A percentile compares a stretch with the other conserved stretches of the same genome.
Conservation (phyloP, 225 moss, liverwort and hornwort species). For the Marchantia polymorpha region DNA sequence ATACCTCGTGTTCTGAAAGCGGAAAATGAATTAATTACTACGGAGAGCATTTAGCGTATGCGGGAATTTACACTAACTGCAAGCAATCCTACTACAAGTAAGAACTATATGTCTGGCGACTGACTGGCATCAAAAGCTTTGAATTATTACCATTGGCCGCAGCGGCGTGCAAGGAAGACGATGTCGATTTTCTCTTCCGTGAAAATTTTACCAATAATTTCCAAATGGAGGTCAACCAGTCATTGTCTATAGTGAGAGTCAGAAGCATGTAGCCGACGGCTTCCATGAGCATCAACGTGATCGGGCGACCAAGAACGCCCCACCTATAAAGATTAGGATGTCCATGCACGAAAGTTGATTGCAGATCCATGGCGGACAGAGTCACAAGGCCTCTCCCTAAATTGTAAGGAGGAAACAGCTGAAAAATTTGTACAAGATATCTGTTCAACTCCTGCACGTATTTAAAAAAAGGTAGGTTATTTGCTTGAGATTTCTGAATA, state of each 20-base stretch:
- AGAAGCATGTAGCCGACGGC: conserved; percentile 74
- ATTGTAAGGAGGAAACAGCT: conserved; percentile 82
- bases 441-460: conserved; percentile 68
- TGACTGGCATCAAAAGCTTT: neutral
- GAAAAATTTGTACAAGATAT: conserved; percentile 72
- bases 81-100: neutral
- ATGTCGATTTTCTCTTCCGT: conserved; percentile 26
- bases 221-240: conserved; percentile 46
- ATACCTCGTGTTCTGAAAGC: too few species aligned
- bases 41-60: too few species aligned
- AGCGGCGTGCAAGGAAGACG: conserved; percentile 11
- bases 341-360: conserved; percentile 54
- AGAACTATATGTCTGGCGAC: neutral
- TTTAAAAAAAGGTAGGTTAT: neutral
- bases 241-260: conserved; percentile 77
- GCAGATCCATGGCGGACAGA: conserved; percentile 76
- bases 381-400: conserved; percentile 78
- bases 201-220: conserved; percentile 25
- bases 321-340: conserved; percentile 58
- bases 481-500: neutral
- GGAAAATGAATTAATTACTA: too few species aligned
- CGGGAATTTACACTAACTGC: too few species aligned
- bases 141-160: conserved; percentile 23
- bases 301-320: conserved; percentile 75
- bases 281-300: conserved; percentile 71